Evolutionary conservation across 1,284 basidiomycete genomes (phyloP), one percentile per base, ranked within the genome.

Genomic region (Marasmius tenuissimus): DNA sequence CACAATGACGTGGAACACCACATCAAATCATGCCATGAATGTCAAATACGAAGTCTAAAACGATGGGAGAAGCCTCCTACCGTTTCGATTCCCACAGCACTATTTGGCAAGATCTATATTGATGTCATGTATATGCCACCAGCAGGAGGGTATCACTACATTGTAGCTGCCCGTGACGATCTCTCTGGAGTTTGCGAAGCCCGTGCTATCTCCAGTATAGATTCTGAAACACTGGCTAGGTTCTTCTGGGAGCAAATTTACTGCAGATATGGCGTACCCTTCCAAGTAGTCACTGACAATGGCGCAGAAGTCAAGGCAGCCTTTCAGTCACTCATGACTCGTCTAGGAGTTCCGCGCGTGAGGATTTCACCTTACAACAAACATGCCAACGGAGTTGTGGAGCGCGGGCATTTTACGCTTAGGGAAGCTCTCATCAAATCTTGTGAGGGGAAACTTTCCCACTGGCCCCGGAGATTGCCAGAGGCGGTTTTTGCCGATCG

Each of bases 201-300:
- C 22, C 18, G 65, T 0, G 68, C 70, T 33, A 33, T 79, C 0
- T 47, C 60, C 1, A 42, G 40, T 0, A 71, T 73, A 58, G 75
- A 63, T 20, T 59, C 67, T 0, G 27, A 60, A 16, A 42, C 68
- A 0, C 52, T 78, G 0, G 69, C 65, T 77, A n/a, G n/a, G n/a
- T n/a, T n/a, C n/a, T n/a, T n/a, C n/a, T n/a, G n/a, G n/a, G n/a
- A n/a, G n/a, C n/a, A n/a, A n/a, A n/a, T n/a, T n/a, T n/a, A n/a
- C n/a, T n/a, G n/a, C n/a, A n/a, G n/a, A n/a, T n/a, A 75, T 70
- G 76, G 75, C 7, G 57, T 64, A 1, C 22, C 74, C 0, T n/a
- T 51, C 16, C 61, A 69, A 47, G 74, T 78, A 8, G 70, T 74
- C 1, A 77, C 73, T 0, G 75, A 78, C 55, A 77, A 76, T 65